Evolutionary conservation across 305 asterid genomes (phyloP), one percentile per base, ranked within the genome.

Genomic region (Galium porrigens): DNA sequence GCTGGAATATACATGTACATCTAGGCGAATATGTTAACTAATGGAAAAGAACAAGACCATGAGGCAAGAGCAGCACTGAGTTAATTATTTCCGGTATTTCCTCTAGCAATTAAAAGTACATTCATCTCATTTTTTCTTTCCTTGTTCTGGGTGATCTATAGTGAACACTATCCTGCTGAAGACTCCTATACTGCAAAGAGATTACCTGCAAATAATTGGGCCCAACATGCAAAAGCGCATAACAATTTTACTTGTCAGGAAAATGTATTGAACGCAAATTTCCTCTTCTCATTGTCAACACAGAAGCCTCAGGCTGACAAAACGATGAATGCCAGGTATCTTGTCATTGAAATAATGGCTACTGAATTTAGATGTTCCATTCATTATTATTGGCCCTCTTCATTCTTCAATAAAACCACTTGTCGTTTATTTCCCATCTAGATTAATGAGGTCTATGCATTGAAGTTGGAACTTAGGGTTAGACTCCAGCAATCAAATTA

Each of bases 281-380:
- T 92, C 79, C 81, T 85, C 25, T 87, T 77, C 75, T 92, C 97
- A 15, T 76, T 92, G 78, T 41, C 89, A 55, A 61, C 79, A 66
- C 97, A 89, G 58, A 89, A 79, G 73, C 87, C 89, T 61, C 83
- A 60, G 63, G 61, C 39, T 52, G 82, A 69, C 71, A 86, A 74
- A 67, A 75, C 77, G 69, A 83, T 68, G 73, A 60, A 68, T 68
- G 30, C 81, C 58, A 83, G 97, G 99, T 92, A 78, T 70, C 54
- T 51, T 76, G 39, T 70, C 46, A 68, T 18, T 60, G 37, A 42
- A 32, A 29, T 15, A 64, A 61, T 30, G 27, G 54, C 18, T 27
- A 58, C 25, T 63, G 7, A 68, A 5, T 73, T 53, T 17, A 5
- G 32, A 48, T 64, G 61, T 37, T 57, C 60, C 52, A 57, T 25